Evolutionary conservation across 768 basidiomycete species (phyloP), one percentile per base, ranked within the genome.

Genomic region (Pisolithus microcarpus): DNA sequence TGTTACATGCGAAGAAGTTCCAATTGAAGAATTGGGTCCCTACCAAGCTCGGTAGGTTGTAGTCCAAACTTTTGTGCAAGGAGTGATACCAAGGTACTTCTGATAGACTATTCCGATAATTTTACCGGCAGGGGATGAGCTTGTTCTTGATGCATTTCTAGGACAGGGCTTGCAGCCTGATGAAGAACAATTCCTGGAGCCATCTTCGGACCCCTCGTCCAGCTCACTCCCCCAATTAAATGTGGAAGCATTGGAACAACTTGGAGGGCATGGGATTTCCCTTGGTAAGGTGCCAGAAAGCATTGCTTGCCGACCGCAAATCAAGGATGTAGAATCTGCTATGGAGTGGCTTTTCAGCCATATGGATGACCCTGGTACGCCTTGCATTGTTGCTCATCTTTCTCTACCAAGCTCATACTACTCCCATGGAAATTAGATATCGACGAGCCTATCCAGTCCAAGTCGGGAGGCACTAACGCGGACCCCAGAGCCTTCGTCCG

Each of bases 1-100:
- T 95, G 7, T 67, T 99, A 1, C 94, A 96, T 56, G 85, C 91
- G 39, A 90, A 88, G 63, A 95, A 95, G 60, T 97, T 96, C 72
- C 89, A 93, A 66, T 78, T 95, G 4, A 85, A 92, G 38, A 91
- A 92, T 58, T 98, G 96, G 96, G 91, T 99, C 1, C 96, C 96
- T 0, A 78, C 85, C 3, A 99, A 99, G 69, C 75, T 98, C 26
- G 91, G 92, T 91, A 55, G 16, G 81, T 62, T 7, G 26, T 39
- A 7, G n/a, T 23, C 34, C n/a, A 3, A 38, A 6, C 2, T 23
- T n/a, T n/a, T 9, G 3, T 40, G 1, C 16, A 48, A 1, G 46
- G 43, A 10, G 37, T 43, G 15, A 37, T 26, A 15, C 51, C 61
- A 28, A 21, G 18, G 24, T n/a, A 18, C 2, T 4, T 23, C 21